Conservation (phyloP, 495 filamentous ascomycete species). For the Aspergillus heteromorphus region DNA sequence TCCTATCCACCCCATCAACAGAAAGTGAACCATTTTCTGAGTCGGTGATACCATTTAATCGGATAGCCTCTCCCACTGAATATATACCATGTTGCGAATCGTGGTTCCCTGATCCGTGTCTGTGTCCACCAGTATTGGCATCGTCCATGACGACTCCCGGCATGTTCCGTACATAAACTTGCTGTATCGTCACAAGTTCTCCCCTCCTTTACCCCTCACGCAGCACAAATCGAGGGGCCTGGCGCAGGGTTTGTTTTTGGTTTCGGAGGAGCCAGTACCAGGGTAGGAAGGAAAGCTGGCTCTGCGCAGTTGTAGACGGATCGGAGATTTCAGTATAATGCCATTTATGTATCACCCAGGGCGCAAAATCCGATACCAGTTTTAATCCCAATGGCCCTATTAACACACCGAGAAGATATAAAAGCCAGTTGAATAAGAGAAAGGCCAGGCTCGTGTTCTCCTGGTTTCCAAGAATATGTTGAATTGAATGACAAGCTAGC, state of each 20-base stretch:
- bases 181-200: slow-evolving; percentile 15
- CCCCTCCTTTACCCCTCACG: slow-evolving; percentile 31
- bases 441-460: not conserved
- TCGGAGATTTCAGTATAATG: slow-evolving; percentile 20
- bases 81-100: slow-evolving; percentile 23
- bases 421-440: not conserved
- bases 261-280: slow-evolving; percentile 18
- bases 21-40: slow-evolving; percentile 26
- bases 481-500: not conserved
- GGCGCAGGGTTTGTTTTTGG: slow-evolving; percentile 14
- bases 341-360: slow-evolving; percentile 24
- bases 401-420: not conserved
- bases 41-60: slow-evolving; percentile 9
- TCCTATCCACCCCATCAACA: slow-evolving; percentile 26
- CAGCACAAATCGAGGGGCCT: slow-evolving; percentile 23
- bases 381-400: not conserved
- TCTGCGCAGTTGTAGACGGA: not conserved
- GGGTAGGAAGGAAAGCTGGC: slow-evolving; percentile 24
- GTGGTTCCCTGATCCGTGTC: slow-evolving; percentile 18
- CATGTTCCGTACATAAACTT: slow-evolving; percentile 28
- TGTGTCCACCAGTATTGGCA: slow-evolving; percentile 27
- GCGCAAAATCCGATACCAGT: not conserved
- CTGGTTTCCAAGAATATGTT: not conserved
- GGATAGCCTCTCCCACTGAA: slow-evolving; percentile 10
- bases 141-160: slow-evolving; percentile 46